Base-by-base conservation (phyloP, 1,284 basidiomycete genomes). In the Fomitopsis schrenkii region DNA sequence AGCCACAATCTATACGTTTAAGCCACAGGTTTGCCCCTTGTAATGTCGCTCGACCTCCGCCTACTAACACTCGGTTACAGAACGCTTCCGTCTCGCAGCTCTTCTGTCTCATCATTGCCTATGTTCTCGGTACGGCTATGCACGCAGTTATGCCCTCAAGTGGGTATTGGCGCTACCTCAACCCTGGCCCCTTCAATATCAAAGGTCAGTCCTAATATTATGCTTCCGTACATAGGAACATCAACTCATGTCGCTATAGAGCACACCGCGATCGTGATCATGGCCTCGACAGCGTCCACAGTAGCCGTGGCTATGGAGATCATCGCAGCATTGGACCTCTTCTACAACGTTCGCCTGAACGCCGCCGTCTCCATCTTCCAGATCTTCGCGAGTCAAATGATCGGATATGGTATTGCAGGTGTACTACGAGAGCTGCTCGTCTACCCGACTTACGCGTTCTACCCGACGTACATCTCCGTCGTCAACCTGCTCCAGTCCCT, bases 371-470 rank as follows among this genome's bases (percentile, higher is more conserved):
- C 84, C 22, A 82, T 87, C 53, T 82, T 87, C 70, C 73, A 86
- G 68, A 74, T 85, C 62, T 84, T 84, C 68, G 77, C 82, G 0
- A 86, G 84, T 58, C 89, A 90, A 69, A 78, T 88, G 62, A 74
- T 87, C 45, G 85, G 85, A 3, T 83, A 85, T 62, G 81, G 83
- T 10, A 80, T 90, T 19, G 84, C 85, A 30, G 89, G 88, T n/a
- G 65, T 87, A 46, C 71, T 87, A 57, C 77, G 84, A 67, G 74
- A 80, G 68, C 77, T 82, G 41, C 74, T 89, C 10, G 77, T 90
- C 1, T 86, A 87, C 70, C 88, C 88, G 0, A 88, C 88, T 3
- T 85, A 86, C 66, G 85, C 86, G 69, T 75, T 87, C 55, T 87
- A 84, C 62, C 85, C 85, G 0, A 71, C 67, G 0, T 72, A 84